These are phyloP conservation scores for Hyphopichia fennica DNA, from an alignment of 1,139 yeast genomes.

Conservation along the genomic window DNA sequence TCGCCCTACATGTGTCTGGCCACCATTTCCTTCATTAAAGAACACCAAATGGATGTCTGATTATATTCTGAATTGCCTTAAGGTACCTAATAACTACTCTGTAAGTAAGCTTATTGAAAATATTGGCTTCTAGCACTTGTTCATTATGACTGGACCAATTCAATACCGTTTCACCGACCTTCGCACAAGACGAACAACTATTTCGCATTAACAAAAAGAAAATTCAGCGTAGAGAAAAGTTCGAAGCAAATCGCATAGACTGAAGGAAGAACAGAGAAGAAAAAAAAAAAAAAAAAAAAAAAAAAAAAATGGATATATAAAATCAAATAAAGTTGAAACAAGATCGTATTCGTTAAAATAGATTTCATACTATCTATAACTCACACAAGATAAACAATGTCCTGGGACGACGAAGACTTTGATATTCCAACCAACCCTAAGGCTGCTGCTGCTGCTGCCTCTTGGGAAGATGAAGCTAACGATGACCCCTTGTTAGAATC, in stretches of 20 bases:
- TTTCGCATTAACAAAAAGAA: neutral
- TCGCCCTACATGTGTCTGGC: too few relatives aligned
- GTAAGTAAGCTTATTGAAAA: too few relatives aligned
- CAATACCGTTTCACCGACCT: neutral
- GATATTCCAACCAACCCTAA: slow-evolving; percentile 59
- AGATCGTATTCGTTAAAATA: neutral
- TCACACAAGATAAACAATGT: slow-evolving; percentile 26
- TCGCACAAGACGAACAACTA: slow-evolving; percentile 1
- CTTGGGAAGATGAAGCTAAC: slow-evolving; percentile 83
- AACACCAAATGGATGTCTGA: too few relatives aligned
- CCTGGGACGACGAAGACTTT: slow-evolving; percentile 88
- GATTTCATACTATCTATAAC: neutral
- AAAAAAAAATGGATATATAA: neutral
- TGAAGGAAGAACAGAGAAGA: too few relatives aligned
- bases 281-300: neutral
- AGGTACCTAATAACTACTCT: too few relatives aligned
- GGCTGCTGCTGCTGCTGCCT: slow-evolving; percentile 46
- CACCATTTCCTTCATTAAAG: too few relatives aligned
- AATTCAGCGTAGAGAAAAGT: too few relatives aligned
- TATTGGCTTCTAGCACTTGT: too few relatives aligned
- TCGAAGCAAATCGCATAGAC: too few relatives aligned
- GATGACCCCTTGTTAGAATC: slow-evolving; percentile 71
- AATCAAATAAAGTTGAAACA: neutral
- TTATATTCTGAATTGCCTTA: too few relatives aligned
- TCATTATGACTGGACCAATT: neutral